Percentiles rank a stretch among this genome's conserved stretches.
phyloP scores from a whole-genome alignment of 2,329 filamentous ascomycete species.

The Pestalotiopsis sp. region DNA sequence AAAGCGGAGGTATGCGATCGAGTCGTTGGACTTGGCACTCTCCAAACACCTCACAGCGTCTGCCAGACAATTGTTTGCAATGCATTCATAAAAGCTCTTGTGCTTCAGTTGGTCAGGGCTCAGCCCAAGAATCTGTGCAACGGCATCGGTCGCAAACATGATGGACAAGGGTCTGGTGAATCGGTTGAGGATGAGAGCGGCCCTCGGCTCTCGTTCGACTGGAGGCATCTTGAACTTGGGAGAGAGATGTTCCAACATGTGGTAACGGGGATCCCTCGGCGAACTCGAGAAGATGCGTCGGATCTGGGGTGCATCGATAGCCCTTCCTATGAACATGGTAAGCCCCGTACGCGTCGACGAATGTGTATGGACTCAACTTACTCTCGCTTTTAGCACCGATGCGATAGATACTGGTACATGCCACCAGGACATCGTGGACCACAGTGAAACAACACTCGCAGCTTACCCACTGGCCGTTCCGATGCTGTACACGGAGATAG shows the following conservation, averaged over 20 bases:
- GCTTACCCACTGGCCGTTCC: constrained; percentile 70
- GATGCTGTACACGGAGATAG: constrained; percentile 73
- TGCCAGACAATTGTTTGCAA: constrained; percentile 73
- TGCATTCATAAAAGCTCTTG: constrained; percentile 86
- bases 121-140: constrained; percentile 75
- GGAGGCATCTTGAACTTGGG: constrained; percentile 72
- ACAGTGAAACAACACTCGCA: constrained; percentile 91
- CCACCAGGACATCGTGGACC: constrained; percentile 85
- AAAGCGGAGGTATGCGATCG: constrained; percentile 86
- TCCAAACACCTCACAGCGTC: constrained; percentile 81
- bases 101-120: constrained; percentile 69
- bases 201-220: constrained; percentile 74
- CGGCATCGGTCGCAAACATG: constrained; percentile 82
- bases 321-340: constrained; percentile 60
- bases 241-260: constrained; percentile 86
- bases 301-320: constrained; percentile 75
- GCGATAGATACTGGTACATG: constrained; percentile 78
- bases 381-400: constrained; percentile 71
- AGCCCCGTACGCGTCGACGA: background rate
- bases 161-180: constrained; percentile 82
- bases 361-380: constrained; percentile 47
- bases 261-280: constrained; percentile 80
- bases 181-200: constrained; percentile 82
- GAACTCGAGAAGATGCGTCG: constrained; percentile 80
- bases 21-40: constrained; percentile 86